phyloP scores from a whole-genome alignment of 1,139 yeast species.

The Blastobotrys elegans region DNA sequence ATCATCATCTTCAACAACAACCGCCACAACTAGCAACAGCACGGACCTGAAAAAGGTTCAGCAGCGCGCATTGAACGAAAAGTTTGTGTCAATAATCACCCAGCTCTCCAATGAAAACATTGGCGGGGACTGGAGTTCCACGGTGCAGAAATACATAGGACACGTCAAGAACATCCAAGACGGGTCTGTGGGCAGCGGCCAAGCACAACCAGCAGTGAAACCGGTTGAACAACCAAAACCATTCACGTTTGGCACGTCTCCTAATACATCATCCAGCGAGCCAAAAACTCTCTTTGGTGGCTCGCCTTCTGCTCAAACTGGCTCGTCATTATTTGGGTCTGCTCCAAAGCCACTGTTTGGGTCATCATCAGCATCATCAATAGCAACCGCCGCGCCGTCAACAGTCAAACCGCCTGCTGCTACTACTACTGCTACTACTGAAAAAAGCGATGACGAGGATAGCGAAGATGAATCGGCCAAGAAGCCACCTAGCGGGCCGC shows the following conservation, averaged over 20 bases:
- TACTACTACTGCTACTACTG: not conserved
- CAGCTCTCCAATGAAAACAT: slow-evolving; percentile 44
- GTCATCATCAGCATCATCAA: not conserved
- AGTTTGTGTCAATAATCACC: slow-evolving; percentile 50
- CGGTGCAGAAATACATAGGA: slow-evolving; percentile 55
- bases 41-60: slow-evolving; percentile 17
- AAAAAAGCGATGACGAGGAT: not conserved
- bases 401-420: not conserved
- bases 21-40: not conserved
- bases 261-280: not conserved
- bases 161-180: slow-evolving; percentile 45
- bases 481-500: slow-evolving; percentile 23
- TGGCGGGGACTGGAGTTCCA: slow-evolving; percentile 52
- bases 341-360: not conserved
- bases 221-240: too few relatives aligned
- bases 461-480: slow-evolving; percentile 20
- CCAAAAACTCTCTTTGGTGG: not conserved
- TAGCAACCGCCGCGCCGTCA: not conserved
- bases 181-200: slow-evolving; percentile 17
- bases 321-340: not conserved
- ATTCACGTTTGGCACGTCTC: not conserved
- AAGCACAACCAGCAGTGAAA: not conserved
- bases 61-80: slow-evolving; percentile 57
- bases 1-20: not conserved
- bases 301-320: not conserved